Percentiles rank a stretch among this genome's conserved stretches.
Evolutionary conservation across 78 protist species (phyloP).

Genomic region (Dictyostelium citrinum): DNA sequence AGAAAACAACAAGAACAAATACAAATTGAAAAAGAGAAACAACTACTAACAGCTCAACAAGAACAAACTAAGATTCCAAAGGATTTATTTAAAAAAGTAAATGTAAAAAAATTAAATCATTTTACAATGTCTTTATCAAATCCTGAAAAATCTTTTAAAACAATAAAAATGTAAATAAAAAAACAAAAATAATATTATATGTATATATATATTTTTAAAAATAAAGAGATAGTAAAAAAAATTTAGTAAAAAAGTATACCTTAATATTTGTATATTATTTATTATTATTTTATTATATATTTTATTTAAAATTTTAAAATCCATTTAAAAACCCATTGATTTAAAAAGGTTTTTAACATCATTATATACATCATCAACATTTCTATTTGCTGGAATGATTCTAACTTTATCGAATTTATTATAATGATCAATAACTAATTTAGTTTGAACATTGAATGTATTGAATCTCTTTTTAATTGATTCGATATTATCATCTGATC

Average conservation of each 20-base stretch:
- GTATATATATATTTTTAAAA: neutral
- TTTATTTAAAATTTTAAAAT: neutral
- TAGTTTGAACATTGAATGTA: constrained; percentile 64
- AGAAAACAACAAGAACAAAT: neutral
- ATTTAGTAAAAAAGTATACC: neutral
- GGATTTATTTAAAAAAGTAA: neutral
- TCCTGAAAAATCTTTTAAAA: neutral
- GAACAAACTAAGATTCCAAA: neutral
- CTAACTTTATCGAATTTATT: constrained; percentile 21
- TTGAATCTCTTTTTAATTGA: constrained; percentile 79
- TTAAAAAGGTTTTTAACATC: constrained; percentile 33
- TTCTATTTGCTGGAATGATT: constrained; percentile 32
- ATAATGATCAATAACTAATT: constrained; percentile 65
- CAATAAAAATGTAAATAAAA: neutral
- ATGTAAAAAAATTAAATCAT: neutral
- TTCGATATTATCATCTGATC: constrained; percentile 82
- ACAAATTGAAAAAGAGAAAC: neutral
- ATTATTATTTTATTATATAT: neutral
- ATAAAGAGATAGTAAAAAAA: neutral
- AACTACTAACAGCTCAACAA: neutral
- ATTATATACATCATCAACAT: neutral
- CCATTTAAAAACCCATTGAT: neutral
- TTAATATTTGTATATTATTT: too few species aligned
- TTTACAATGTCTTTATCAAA: constrained; percentile 3
- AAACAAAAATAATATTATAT: too few species aligned